A percentile compares a stretch with the other conserved stretches of the same genome.
Evolutionary conservation across 176 grass and related monocot genomes (phyloP).

Genomic region (Bolboschoenus planiculmis): DNA sequence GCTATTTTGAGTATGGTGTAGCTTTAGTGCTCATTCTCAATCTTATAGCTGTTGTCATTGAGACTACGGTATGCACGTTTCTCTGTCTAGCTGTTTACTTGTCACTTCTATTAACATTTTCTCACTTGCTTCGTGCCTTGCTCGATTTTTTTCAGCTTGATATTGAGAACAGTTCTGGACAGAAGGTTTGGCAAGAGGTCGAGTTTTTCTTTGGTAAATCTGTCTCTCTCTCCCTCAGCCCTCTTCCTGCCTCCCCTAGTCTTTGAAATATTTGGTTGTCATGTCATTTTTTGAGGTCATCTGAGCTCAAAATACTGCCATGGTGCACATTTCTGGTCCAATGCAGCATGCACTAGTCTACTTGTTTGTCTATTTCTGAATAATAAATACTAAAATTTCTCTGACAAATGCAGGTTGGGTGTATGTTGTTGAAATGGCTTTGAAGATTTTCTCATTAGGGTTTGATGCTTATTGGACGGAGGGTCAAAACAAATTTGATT

Average conservation of each 20-base stretch:
- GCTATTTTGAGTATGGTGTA: constrained; percentile 63
- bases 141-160: constrained; percentile 68
- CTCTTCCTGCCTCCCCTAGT: not conserved
- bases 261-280: not conserved
- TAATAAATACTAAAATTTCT: not conserved
- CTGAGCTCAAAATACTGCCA: constrained; percentile 20
- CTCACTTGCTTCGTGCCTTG: not conserved
- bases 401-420: constrained; percentile 69
- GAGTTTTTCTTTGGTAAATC: constrained; percentile 89
- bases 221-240: constrained; percentile 6
- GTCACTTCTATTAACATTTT: constrained; percentile 12
- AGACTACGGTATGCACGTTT: constrained; percentile 67
- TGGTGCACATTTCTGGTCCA: constrained; percentile 11
- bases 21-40: constrained; percentile 72
- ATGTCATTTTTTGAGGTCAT: constrained; percentile 11
- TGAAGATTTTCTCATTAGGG: constrained; percentile 95
- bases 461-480: constrained; percentile 94
- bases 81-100: not conserved
- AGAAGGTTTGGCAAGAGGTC: constrained; percentile 84
- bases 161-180: constrained; percentile 85
- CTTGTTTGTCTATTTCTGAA: not conserved
- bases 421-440: constrained; percentile 90
- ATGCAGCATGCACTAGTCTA: not conserved
- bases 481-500: constrained; percentile 94
- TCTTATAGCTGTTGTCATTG: constrained; percentile 82